Evolutionary conservation across 2,329 filamentous ascomycete genomes (phyloP).

Genomic region (Stemphylium beticola): DNA sequence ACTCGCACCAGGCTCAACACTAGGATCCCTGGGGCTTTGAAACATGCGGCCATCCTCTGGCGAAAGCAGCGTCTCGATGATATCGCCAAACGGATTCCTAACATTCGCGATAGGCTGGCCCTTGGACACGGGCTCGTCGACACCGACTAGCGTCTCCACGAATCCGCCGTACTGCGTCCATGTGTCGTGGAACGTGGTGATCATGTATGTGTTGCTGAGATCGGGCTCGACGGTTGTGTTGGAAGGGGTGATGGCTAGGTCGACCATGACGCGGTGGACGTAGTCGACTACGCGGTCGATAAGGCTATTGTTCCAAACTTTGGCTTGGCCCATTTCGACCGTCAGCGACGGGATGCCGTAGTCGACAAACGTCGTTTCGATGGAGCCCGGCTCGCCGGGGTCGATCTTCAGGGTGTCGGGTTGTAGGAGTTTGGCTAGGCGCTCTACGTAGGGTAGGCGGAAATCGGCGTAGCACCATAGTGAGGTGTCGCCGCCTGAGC

Average conservation of each 20-base stretch:
- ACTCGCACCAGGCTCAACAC: conserved; percentile 43
- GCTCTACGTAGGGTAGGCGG: conserved; percentile 46
- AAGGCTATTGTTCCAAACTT: conserved; percentile 46
- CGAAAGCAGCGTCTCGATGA: conserved; percentile 44
- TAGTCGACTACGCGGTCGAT: conserved; percentile 45
- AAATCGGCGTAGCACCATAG: conserved; percentile 52
- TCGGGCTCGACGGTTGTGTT: conserved; percentile 41
- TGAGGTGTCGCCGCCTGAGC: conserved; percentile 45
- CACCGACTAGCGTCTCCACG: conserved; percentile 35
- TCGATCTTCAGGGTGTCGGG: conserved; percentile 51
- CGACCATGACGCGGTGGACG: conserved; percentile 32
- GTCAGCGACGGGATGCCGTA: conserved; percentile 47
- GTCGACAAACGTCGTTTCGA: conserved; percentile 49
- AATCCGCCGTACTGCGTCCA: conserved; percentile 38
- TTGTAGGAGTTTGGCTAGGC: conserved; percentile 48
- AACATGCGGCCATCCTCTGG: conserved; percentile 44
- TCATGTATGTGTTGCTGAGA: conserved; percentile 41
- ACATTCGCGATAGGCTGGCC: conserved; percentile 47
- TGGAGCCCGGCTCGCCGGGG: conserved; percentile 47
- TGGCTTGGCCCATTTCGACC: conserved; percentile 48
- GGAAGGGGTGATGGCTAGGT: conserved; percentile 31
- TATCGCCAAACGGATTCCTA: conserved; percentile 46
- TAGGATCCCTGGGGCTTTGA: conserved; percentile 44
- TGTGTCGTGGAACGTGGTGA: conserved; percentile 37
- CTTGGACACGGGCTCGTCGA: conserved; percentile 45